Evolutionary conservation across 1,284 basidiomycete genomes (phyloP), one percentile per base, ranked within the genome.

Genomic region (Psilocybe mexicana): DNA sequence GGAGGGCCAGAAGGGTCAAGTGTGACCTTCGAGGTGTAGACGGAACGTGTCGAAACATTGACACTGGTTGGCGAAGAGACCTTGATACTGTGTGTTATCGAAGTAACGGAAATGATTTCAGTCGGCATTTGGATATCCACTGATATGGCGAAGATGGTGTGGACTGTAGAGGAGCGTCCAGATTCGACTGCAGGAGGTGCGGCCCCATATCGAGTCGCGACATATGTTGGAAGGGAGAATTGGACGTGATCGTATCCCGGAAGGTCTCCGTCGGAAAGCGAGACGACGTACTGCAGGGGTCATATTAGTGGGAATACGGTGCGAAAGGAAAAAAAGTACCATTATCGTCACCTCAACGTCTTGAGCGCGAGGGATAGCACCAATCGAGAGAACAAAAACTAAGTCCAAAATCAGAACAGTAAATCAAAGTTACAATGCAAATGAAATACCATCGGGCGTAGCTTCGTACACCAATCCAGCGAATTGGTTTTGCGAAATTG

Each of bases 361-460:
- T 40, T 52, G 55, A 12, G 35, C 42, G 12, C 48, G 25, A 25
- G 48, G 42, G 24, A 56, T 56, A 6, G 55, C 55, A 6, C 55
- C 48, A 30, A 56, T 51, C 28, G 55, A 51, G 14, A 56, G 51
- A 2, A 51, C 55, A 40, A 56, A 56, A n/a, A 56, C 55, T 56
- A 11, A 11, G 14, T 28, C 14, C 10, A 51, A 10, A 38, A 28
- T 14, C 6, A 38, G n/a, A 44, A 6, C 12, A 40, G 14, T 12
- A 12, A 28, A 30, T n/a, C 26, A 14, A 44, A 6, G 2, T 26
- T 1, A 26, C 24, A 26, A 36, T 5, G 24, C 1, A 10, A 24
- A 26, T 2, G 43, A 7, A 43, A 40, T 24, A 56, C 55, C 42
- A 33, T 56, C 55, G 11, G 55, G 49, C 30, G 55, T 51, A 5